Conservation (phyloP, 768 basidiomycete genomes). For the Tulasnella sp. region DNA sequence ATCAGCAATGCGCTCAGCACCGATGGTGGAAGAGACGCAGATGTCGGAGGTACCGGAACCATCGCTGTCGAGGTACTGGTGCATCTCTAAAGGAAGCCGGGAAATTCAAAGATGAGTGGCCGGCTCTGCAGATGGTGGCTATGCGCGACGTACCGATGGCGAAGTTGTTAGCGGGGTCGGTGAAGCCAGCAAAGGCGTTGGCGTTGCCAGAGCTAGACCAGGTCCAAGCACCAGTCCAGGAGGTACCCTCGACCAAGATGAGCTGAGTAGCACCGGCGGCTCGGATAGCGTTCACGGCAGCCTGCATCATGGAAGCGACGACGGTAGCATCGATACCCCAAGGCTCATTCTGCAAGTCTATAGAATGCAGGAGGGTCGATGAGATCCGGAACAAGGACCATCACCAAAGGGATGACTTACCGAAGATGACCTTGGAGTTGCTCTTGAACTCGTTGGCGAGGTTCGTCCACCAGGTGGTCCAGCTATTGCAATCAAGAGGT, state of each 20-base stretch:
- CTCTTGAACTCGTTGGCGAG: conserved; percentile 48
- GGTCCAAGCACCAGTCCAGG: conserved; percentile 56
- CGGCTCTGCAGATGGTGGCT: background rate
- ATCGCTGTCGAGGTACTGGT: conserved; percentile 63
- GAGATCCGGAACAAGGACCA: background rate
- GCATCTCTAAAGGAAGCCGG: conserved; percentile 44
- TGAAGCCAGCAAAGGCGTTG: conserved; percentile 44
- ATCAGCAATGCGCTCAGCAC: conserved; percentile 47
- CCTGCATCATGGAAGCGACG: conserved; percentile 53
- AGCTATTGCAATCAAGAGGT: conserved; percentile 1
- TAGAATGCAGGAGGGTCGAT: background rate
- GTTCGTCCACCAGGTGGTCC: conserved; percentile 42
- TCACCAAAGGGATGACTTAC: background rate
- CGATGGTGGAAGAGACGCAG: conserved; percentile 57
- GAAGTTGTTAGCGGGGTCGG: conserved; percentile 54
- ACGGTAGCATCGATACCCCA: conserved; percentile 46
- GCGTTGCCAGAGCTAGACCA: conserved; percentile 53
- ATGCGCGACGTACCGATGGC: conserved; percentile 40
- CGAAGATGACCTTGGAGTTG: conserved; percentile 11
- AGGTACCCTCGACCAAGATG: conserved; percentile 37
- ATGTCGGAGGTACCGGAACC: conserved; percentile 43
- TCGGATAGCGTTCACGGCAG: conserved; percentile 58
- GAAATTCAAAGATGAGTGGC: background rate
- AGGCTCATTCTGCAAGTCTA: conserved; percentile 57
- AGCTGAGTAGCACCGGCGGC: conserved; percentile 50